Base-by-base conservation (phyloP, 352 stramenopile genomes). In the Pythium graminicola region DNA sequence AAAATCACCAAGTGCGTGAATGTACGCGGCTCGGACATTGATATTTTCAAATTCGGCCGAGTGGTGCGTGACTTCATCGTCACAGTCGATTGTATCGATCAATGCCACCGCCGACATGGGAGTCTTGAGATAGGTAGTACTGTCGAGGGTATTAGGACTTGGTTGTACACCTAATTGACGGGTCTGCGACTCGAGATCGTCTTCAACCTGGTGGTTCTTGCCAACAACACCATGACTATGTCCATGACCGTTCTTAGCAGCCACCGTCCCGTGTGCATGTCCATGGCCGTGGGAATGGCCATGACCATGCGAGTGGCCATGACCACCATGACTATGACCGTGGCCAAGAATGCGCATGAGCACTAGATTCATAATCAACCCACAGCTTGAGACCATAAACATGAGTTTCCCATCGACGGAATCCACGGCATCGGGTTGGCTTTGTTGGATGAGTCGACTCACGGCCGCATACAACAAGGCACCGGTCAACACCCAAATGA, bases 1-100 rank as follows among this genome's bases (percentile, higher is more conserved):
- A 43, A 99, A 90, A 70, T 99, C 97, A 4, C 91, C 95, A 8
- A 99, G 69, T 2, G 97, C 96, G 69, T 99, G 96, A 53, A 99
- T 86, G 69, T 98, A 98, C 4, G 96, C 96, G 17, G 96, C 95
- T n/a, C 88, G 77, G n/a, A 99, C 78, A 57, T 98, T 98, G 38
- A 98, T 85, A 64, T 98, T 98, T 51, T 88, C 70, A 54, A 83
- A 80, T 32, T 69, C 65, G 2, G 72, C 68, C 32, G 69, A 66
- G 44, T 74, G 59, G 40, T 51, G 41, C 8, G 28, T 49, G 6
- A 67, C 47, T 9, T 58, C 48, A 26, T 62, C 54, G 32, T 67
- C 54, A 24, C 49, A 48, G 32, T 60, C 45, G 54, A 41, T 40
- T 27, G 49, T 47, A 44, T 86, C 73, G 53, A 89, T 89, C 6